Evolutionary conservation across 768 basidiomycete genomes (phyloP).

Genomic region (Fibroporia radiculosa): DNA sequence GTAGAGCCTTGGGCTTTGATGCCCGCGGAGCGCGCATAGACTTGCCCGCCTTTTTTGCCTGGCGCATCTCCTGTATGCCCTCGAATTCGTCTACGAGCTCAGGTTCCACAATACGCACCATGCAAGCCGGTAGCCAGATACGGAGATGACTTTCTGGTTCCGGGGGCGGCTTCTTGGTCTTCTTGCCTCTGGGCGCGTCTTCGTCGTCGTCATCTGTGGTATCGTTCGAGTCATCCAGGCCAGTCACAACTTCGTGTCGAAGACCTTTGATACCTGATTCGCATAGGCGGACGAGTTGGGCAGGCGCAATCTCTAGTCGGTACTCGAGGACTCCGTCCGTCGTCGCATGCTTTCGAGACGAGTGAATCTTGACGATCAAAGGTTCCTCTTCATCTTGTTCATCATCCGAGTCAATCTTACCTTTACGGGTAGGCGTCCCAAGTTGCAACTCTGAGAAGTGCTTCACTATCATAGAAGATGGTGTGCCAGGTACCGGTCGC

Average conservation of each 20-base stretch:
- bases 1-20: not conserved
- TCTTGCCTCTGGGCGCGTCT: constrained; percentile 40
- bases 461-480: constrained; percentile 43
- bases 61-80: constrained; percentile 37
- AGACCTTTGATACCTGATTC: constrained; percentile 61
- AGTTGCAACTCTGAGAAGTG: constrained; percentile 44
- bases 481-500: constrained; percentile 27
- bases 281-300: constrained; percentile 54
- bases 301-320: constrained; percentile 68
- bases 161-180: constrained; percentile 28
- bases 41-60: constrained; percentile 43
- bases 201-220: constrained; percentile 44
- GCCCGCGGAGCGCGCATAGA: constrained; percentile 6
- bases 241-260: constrained; percentile 29
- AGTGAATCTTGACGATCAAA: constrained; percentile 61
- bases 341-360: constrained; percentile 55
- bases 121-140: constrained; percentile 79
- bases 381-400: constrained; percentile 30
- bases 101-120: constrained; percentile 65
- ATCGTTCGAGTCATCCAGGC: constrained; percentile 23
- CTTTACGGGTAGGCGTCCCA: constrained; percentile 13
- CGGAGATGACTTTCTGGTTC: constrained; percentile 52
- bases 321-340: constrained; percentile 73
- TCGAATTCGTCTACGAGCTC: constrained; percentile 57
- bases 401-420: constrained; percentile 11